Conservation (phyloP, 1,284 basidiomycete species). For the Peniophora sp. region DNA sequence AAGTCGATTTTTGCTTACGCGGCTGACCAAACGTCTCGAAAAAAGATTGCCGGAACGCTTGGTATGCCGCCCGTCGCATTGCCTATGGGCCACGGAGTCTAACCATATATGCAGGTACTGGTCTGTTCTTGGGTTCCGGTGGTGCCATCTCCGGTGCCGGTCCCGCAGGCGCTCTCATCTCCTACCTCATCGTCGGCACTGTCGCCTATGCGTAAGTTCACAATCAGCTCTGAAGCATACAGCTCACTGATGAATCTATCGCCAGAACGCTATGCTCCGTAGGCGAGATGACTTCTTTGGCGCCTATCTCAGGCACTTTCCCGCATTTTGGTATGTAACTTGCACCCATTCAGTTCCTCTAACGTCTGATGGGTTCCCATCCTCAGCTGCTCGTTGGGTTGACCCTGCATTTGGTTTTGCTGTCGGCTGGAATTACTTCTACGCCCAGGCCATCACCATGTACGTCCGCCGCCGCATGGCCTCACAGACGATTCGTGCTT, state of each 20-base stretch:
- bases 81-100: too few species aligned
- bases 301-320: conserved; percentile 69
- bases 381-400: conserved; percentile 56
- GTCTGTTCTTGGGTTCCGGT: conserved; percentile 78
- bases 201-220: conserved; percentile 50
- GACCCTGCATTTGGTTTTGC: conserved; percentile 75
- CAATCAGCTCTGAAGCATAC: background rate
- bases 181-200: conserved; percentile 52
- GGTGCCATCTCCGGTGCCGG: conserved; percentile 46
- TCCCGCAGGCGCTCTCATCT: conserved; percentile 54
- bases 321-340: conserved; percentile 46
- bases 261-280: conserved; percentile 52
- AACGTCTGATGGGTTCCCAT: conserved; percentile 1
- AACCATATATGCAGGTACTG: conserved; percentile 30
- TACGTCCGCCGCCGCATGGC: too few species aligned
- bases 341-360: background rate
- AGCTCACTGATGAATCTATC: background rate
- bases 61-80: conserved; percentile 21
- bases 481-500: too few species aligned
- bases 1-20: background rate
- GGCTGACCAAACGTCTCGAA: background rate
- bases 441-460: conserved; percentile 7
- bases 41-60: conserved; percentile 63
- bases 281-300: conserved; percentile 66
- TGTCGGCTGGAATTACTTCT: conserved; percentile 18